Conservation (phyloP, 2,329 filamentous ascomycete species). For the Thielaviopsis ethacetica region DNA sequence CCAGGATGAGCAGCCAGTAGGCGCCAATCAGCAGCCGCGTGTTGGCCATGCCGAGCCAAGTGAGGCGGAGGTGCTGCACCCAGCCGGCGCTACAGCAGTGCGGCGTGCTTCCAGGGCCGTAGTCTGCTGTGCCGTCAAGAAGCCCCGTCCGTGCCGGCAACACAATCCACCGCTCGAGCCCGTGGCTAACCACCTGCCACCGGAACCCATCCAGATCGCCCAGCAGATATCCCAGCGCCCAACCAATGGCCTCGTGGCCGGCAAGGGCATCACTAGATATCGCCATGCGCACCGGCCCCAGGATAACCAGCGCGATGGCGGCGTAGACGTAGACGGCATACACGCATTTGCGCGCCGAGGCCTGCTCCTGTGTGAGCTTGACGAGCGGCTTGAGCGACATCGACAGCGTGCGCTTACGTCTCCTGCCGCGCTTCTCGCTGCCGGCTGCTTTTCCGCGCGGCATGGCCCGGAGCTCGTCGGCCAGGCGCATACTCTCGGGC, state of each 20-base stretch:
- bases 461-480: background rate
- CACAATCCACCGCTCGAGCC: slow-evolving; percentile 59
- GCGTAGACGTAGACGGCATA: slow-evolving; percentile 70
- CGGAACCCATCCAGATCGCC: slow-evolving; percentile 61
- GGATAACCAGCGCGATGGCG: slow-evolving; percentile 46
- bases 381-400: slow-evolving; percentile 56
- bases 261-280: slow-evolving; percentile 50
- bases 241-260: slow-evolving; percentile 70
- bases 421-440: slow-evolving; percentile 43
- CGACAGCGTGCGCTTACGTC: slow-evolving; percentile 48
- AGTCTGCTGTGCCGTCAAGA: too few species aligned
- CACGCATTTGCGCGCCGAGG: slow-evolving; percentile 58
- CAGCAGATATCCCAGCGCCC: slow-evolving; percentile 80
- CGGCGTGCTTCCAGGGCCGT: too few species aligned
- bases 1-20: slow-evolving; percentile 59
- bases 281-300: slow-evolving; percentile 55
- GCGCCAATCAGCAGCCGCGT: slow-evolving; percentile 59
- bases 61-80: slow-evolving; percentile 48
- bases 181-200: slow-evolving; percentile 50
- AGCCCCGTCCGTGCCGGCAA: too few species aligned
- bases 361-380: slow-evolving; percentile 64
- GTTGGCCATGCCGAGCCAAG: slow-evolving; percentile 57
- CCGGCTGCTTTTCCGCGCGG: too few species aligned
- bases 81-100: slow-evolving; percentile 35
- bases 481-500: background rate